Evolutionary conservation across 2,329 filamentous ascomycete species (phyloP), one percentile per base, ranked within the genome.

Genomic region (Zalaria sp.): DNA sequence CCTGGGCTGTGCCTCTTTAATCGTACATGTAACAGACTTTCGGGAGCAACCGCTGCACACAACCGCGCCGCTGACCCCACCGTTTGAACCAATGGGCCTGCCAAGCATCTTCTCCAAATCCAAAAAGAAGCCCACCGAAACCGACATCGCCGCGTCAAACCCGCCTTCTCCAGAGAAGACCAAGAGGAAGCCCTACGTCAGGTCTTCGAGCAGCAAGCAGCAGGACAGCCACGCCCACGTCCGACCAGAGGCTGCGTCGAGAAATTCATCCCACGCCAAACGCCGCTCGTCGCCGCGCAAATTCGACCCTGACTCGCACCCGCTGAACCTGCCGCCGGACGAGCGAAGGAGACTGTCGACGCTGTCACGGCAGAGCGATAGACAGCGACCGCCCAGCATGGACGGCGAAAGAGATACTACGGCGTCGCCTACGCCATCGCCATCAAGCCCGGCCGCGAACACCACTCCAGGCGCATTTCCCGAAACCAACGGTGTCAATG

Each of bases 271-370:
- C 2, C 18, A 18, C 18, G 2, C 18, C 29, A 7, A 32, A 7
- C 29, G n/a, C 29, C 29, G 29, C 46, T 59, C 62, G 48, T 58
- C 61, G 55, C 59, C 60, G 60, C 47, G 53, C 41, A 55, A 53
- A 47, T 58, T 59, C 55, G 79, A 84, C 57, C 70, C 71, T 49
- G 75, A 89, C 58, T 81, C 78, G 3, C 88, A 95, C 61, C 89
- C 89, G 34, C 73, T 95, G 40, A 95, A 95, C 57, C 76, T 93
- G 25, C 86, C 82, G 2, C 87, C 87, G 37, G 87, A 94, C 67
- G 81, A 94, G 71, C 75, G 86, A 55, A 82, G 83, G 61, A 78
- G 84, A 47, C 64, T 83, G 44, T 85, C 81, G 38, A 72, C 72
- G 51, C 71, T 86, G 47, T 80, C 79, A 49, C 71, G 41, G 29